Percentiles rank a stretch among this genome's conserved stretches.
Conservation (phyloP, 768 basidiomycete genomes). For the Tricholomella constricta region DNA sequence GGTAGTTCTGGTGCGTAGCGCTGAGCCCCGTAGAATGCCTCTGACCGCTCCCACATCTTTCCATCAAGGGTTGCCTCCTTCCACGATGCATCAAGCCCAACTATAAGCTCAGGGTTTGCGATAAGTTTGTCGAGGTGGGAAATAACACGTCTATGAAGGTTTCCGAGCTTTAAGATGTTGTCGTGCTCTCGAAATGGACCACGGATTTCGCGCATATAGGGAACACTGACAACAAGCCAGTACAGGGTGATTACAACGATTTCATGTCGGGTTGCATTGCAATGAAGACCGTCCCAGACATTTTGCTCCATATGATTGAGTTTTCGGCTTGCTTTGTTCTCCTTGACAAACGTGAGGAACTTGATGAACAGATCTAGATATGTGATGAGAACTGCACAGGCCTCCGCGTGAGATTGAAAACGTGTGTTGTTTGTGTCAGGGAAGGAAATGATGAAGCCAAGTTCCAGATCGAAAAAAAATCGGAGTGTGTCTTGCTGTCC, state of each 20-base stretch:
- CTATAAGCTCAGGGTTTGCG: slow-evolving; percentile 21
- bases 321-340: slow-evolving; percentile 27
- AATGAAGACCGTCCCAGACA: slow-evolving; percentile 22
- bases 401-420: slow-evolving; percentile 33
- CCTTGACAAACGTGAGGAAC: slow-evolving; percentile 29
- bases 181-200: slow-evolving; percentile 3
- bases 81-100: slow-evolving; percentile 11
- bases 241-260: slow-evolving; percentile 28
- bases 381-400: slow-evolving; percentile 24
- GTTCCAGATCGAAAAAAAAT: slow-evolving; percentile 19
- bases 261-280: slow-evolving; percentile 29
- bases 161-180: slow-evolving; percentile 28
- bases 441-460: slow-evolving; percentile 26
- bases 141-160: slow-evolving; percentile 22
- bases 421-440: slow-evolving; percentile 40
- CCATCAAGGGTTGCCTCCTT: slow-evolving; percentile 23
- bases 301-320: slow-evolving; percentile 40
- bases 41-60: slow-evolving; percentile 19
- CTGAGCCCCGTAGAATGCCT: slow-evolving; percentile 20
- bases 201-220: slow-evolving; percentile 28
- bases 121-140: slow-evolving; percentile 16
- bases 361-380: slow-evolving; percentile 22
- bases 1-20: slow-evolving; percentile 7
- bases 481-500: slow-evolving; percentile 32
- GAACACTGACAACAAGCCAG: slow-evolving; percentile 16